Percentiles rank a stretch among this genome's conserved stretches.
These are phyloP conservation scores for Flaveria robusta DNA, from an alignment of 129 eudicot genomes.

Conservation along the genomic window DNA sequence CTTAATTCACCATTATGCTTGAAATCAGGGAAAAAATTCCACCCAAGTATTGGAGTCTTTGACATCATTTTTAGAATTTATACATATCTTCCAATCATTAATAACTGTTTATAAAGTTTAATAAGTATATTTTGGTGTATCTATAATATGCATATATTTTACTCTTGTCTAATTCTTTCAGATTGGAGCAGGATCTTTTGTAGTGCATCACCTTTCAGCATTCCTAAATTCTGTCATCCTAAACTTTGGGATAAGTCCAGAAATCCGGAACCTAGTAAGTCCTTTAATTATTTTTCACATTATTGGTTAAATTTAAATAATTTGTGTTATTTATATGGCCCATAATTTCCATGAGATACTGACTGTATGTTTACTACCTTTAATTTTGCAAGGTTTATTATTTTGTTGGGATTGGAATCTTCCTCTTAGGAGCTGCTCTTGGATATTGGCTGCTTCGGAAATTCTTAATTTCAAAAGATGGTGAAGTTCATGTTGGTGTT, in stretches of 20 bases:
- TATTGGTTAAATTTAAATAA: background rate
- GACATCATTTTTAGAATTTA: background rate
- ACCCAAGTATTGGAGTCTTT: background rate
- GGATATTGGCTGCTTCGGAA: slow-evolving; percentile 87
- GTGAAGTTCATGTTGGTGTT: slow-evolving; percentile 71
- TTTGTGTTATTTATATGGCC: slow-evolving; percentile 5
- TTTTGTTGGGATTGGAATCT: slow-evolving; percentile 49
- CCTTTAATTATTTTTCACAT: background rate
- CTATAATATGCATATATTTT: background rate
- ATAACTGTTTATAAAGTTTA: background rate
- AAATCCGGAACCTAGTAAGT: slow-evolving; percentile 23
- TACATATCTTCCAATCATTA: background rate
- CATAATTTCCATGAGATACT: background rate
- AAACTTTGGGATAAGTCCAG: slow-evolving; percentile 26
- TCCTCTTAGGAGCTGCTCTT: slow-evolving; percentile 75
- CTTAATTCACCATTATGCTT: background rate
- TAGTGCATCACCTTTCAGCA: slow-evolving; percentile 10
- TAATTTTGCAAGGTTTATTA: slow-evolving; percentile 53
- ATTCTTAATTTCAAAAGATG: slow-evolving; percentile 71
- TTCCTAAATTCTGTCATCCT: slow-evolving; percentile 8
- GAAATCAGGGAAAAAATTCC: background rate
- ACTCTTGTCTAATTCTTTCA: slow-evolving; percentile 16
- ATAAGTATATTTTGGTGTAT: background rate
- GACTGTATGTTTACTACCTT: slow-evolving; percentile 12
- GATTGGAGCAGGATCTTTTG: slow-evolving; percentile 30